Evolutionary conservation across 2,329 filamentous ascomycete genomes (phyloP), one percentile per base, ranked within the genome.

Genomic region (Aspergillus pseudoterreus): DNA sequence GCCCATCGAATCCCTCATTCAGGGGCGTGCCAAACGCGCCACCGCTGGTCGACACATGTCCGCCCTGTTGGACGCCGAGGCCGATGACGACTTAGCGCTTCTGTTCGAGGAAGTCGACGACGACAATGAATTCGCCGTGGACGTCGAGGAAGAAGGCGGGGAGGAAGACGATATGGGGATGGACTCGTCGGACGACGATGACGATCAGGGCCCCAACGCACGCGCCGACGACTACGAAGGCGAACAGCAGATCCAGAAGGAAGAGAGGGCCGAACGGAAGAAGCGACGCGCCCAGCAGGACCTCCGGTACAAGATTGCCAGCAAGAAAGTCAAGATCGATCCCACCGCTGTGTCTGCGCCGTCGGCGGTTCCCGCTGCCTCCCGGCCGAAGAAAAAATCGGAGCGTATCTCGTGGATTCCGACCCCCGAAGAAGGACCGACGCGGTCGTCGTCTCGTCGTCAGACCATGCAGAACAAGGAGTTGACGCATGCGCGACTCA

Each of bases 21-120:
- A 61, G 45, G 69, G 69, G 32, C 86, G 91, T 53, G 78, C 83
- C 58, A 88, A 84, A 70, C 86, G 91, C 57, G 85, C 86, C 11
- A 95, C 88, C 0, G 91, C 91, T 17, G 91, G 91, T 52, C 92
- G 90, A 67, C 85, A 90, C 57, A 87, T 95, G 80, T 85, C 87
- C 62, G 83, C 83, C 45, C 83, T 95, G 67, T 77, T 94, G 43
- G 84, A 88, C 49, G 85, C 86, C 59, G 87, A 90, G 65, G 85
- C 85, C 53, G 88, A 91, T 60, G 83, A 81, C 14, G 86, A 81
- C 61, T 56, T 71, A 77, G 77, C 52, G 80, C 87, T 55, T 86
- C 57, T 72, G 2, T 72, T 92, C 71, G 84, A 83, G 49, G 87
- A 91, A 62, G 82, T 79, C 6, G 85, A 80, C 27, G 78, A 80